A percentile compares a stretch with the other conserved stretches of the same genome.
These are phyloP conservation scores for Leptomonas seymouri DNA, from an alignment of 208 protist species.

Conservation along the genomic window DNA sequence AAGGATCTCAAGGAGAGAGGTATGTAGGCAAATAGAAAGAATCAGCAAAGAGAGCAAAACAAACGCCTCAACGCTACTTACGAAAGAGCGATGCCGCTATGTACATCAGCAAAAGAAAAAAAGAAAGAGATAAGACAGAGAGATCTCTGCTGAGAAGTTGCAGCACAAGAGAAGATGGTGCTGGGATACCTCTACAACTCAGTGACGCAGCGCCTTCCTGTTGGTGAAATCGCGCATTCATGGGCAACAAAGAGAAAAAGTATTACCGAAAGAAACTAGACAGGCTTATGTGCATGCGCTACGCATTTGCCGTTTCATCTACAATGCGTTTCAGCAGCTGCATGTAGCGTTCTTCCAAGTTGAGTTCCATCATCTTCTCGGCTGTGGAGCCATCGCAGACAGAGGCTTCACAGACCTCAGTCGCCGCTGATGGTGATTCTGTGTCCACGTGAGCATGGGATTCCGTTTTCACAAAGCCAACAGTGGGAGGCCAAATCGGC, in stretches of 20 bases:
- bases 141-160: background rate
- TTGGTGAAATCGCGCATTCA: background rate
- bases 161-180: background rate
- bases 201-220: no score
- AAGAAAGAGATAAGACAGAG: background rate
- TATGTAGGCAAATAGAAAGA: background rate
- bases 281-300: background rate
- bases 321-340: slow-evolving; percentile 20
- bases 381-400: no score
- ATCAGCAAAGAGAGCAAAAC: background rate
- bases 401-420: background rate
- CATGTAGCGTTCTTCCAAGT: slow-evolving; percentile 24
- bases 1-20: no score
- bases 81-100: background rate
- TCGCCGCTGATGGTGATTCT: background rate
- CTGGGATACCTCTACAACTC: no score
- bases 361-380: background rate
- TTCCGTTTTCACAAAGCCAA: slow-evolving; percentile 8
- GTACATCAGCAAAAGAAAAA: background rate
- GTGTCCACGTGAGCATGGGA: background rate
- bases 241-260: slow-evolving; percentile 3
- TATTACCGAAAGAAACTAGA: background rate
- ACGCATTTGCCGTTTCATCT: background rate
- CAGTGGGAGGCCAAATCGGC: slow-evolving; percentile 6
- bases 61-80: no score